phyloP scores from a whole-genome alignment of 805 yeast species.

The Lachancea sp. region DNA sequence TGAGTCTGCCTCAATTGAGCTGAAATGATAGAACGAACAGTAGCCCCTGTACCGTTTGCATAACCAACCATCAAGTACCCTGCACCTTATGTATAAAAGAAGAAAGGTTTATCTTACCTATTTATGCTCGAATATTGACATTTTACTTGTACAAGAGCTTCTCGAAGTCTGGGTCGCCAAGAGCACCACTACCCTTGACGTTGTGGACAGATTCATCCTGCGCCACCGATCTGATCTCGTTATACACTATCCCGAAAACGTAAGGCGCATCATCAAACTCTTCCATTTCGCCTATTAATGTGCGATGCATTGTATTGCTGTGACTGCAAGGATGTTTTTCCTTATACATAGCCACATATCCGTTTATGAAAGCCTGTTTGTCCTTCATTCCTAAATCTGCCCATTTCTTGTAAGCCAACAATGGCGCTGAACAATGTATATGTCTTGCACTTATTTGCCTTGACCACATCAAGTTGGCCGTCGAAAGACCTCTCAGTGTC shows the following conservation, averaged over 20 bases:
- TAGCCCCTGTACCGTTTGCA: background rate
- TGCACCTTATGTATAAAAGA: background rate
- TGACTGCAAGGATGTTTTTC: conserved; percentile 33
- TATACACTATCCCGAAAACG: conserved; percentile 36
- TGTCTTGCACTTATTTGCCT: background rate
- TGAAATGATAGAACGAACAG: background rate
- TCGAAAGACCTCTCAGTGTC: too few species aligned
- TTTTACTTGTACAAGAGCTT: conserved; percentile 9
- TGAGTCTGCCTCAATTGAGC: conserved; percentile 11
- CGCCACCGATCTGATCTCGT: conserved; percentile 27
- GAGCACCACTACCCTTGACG: conserved; percentile 17
- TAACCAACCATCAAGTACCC: background rate
- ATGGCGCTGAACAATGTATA: background rate
- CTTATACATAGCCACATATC: conserved; percentile 29
- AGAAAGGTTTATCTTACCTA: background rate
- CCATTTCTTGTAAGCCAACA: conserved; percentile 28
- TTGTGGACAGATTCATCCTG: conserved; percentile 18
- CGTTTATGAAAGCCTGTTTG: conserved; percentile 27
- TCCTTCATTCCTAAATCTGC: conserved; percentile 22
- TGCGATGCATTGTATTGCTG: conserved; percentile 33
- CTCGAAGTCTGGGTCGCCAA: conserved; percentile 23
- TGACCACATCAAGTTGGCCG: too few species aligned
- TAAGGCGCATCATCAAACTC: conserved; percentile 35
- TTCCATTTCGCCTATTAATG: conserved; percentile 34
- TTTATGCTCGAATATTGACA: background rate